Evolutionary conservation across 1,284 basidiomycete species (phyloP), one percentile per base, ranked within the genome.

Genomic region (Schizophyllum commune): DNA sequence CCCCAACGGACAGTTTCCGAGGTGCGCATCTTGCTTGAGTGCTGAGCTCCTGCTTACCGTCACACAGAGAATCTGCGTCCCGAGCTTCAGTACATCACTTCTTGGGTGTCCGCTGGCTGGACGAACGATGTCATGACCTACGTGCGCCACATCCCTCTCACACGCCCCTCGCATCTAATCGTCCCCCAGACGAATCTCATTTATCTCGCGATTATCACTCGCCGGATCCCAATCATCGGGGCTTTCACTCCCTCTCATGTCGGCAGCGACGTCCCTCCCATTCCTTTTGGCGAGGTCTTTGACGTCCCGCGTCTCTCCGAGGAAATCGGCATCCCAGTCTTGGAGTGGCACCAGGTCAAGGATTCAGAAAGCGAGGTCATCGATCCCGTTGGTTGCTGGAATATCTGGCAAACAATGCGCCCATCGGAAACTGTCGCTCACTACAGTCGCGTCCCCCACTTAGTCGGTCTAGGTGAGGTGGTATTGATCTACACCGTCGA

Each of bases 311-410:
- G 78, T 4, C 73, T 84, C 15, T 70, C 77, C n/a, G 66, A 73
- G 57, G 70, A 70, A 1, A 66, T 83, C 13, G 71, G 74, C 5
- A 72, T 69, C 32, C 79, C 80, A 0, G 68, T 85, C 15, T 65
- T 85, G 3, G 83, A 84, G 70, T 85, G 83, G 83, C 74, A 77
- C 57, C 74, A 83, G 61, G 77, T 83, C 58, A 83, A 84, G 67
- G 74, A 79, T 61, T 65, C 68, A 5, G 68, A 71, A 33, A 79
- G 77, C 60, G 63, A 71, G 4, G 51, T 33, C n/a, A 52, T 77
- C 32, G 87, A 91, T 32, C 78, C 82, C 17, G 64, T 90, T 20
- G 88, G 88, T n/a, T 90, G 88, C 71, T 89, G 88, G 88, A 82
- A 79, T 68, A 71, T 82, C 17, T 86, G 83, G 84, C 75, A 84